Evolutionary conservation across 352 stramenopile species (phyloP).

Genomic region (Globisporangium nodosum): DNA sequence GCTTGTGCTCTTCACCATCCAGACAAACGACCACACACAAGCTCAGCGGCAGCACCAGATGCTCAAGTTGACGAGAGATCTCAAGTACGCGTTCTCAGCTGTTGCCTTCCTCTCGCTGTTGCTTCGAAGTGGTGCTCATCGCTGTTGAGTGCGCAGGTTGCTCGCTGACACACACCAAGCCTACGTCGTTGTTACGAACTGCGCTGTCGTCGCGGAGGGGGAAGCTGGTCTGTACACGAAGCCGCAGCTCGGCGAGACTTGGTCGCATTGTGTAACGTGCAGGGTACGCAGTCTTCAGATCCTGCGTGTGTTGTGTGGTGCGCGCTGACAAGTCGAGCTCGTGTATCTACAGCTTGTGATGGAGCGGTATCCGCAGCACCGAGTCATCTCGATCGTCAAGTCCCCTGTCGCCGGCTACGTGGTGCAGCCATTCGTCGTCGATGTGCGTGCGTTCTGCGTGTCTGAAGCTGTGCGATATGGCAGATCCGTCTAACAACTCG

Average conservation of each 20-base stretch:
- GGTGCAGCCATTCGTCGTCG: constrained; percentile 60
- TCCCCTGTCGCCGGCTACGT: constrained; percentile 46
- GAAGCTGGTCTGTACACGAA: constrained; percentile 54
- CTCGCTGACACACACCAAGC: constrained; percentile 57
- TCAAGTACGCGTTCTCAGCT: constrained; percentile 29
- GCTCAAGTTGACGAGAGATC: constrained; percentile 40
- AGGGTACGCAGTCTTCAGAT: constrained; percentile 20
- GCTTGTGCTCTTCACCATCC: not conserved
- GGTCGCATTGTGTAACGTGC: constrained; percentile 65
- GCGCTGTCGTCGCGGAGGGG: constrained; percentile 32
- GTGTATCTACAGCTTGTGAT: constrained; percentile 39
- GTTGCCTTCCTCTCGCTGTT: not conserved
- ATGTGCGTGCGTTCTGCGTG: constrained; percentile 21
- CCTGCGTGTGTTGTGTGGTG: constrained; percentile 6
- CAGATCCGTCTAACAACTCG: not conserved
- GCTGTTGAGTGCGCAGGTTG: constrained; percentile 21
- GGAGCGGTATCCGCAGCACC: constrained; percentile 43
- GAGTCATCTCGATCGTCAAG: constrained; percentile 60
- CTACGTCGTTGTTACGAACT: constrained; percentile 68
- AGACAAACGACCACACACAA: constrained; percentile 33
- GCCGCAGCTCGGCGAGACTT: constrained; percentile 55
- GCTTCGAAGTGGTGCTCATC: not conserved
- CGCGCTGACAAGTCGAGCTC: not conserved
- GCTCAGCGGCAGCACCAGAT: constrained; percentile 42
- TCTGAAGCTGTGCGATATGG: not conserved